Evolutionary conservation across 495 filamentous ascomycete species (phyloP).

Genomic region (Oidiodendron maius): DNA sequence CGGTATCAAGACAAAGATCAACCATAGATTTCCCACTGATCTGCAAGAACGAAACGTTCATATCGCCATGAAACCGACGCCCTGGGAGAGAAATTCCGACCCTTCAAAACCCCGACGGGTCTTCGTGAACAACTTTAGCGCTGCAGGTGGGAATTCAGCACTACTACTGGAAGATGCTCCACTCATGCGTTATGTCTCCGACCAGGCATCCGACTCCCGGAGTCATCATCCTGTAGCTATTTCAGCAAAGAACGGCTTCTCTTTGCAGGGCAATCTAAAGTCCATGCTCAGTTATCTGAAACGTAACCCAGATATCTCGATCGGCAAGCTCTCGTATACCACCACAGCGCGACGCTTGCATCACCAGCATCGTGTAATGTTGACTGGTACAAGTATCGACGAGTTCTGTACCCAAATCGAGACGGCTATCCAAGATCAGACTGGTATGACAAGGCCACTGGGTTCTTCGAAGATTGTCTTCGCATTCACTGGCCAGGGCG

Average conservation of each 20-base stretch:
- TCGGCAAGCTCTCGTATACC: conserved; percentile 65
- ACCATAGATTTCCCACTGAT: conserved; percentile 74
- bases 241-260: conserved; percentile 47
- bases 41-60: conserved; percentile 69
- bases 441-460: not conserved
- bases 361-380: conserved; percentile 62
- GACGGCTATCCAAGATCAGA: not conserved
- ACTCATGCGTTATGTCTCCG: conserved; percentile 13
- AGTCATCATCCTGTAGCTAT: conserved; percentile 47
- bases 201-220: conserved; percentile 33
- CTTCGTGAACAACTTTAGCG: conserved; percentile 32
- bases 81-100: conserved; percentile 29
- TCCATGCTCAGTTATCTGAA: conserved; percentile 27
- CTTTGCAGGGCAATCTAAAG: conserved; percentile 45
- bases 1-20: conserved; percentile 79
- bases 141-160: conserved; percentile 58
- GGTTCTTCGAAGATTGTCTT: conserved; percentile 38
- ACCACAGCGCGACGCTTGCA: conserved; percentile 75
- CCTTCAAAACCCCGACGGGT: not conserved
- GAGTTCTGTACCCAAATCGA: not conserved
- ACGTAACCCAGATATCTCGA: conserved; percentile 28
- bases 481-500: conserved; percentile 65
- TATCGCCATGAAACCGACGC: conserved; percentile 48
- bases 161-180: conserved; percentile 54
- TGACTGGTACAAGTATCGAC: conserved; percentile 31